Conservation (phyloP, 2,329 filamentous ascomycete species). For the Ophiobolus disseminans region DNA sequence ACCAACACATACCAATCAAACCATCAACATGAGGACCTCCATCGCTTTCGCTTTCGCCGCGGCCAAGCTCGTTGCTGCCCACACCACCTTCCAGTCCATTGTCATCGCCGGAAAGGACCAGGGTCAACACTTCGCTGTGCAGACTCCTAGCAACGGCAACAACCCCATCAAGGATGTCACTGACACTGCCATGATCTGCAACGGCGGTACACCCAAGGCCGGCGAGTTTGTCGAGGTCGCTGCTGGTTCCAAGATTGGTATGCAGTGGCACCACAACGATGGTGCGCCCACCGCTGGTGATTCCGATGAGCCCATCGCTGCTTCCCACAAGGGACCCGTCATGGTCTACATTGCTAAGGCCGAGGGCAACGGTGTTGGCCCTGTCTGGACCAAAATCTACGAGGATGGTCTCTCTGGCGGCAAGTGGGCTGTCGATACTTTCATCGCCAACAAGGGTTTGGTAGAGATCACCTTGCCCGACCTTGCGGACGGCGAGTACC, state of each 20-base stretch:
- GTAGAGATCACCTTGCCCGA: slow-evolving; percentile 49
- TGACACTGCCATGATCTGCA: slow-evolving; percentile 46
- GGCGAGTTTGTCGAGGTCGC: slow-evolving; percentile 57
- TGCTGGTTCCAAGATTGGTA: slow-evolving; percentile 54
- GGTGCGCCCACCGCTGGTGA: slow-evolving; percentile 32
- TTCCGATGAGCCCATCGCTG: slow-evolving; percentile 49
- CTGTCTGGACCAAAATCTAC: slow-evolving; percentile 59
- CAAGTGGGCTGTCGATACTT: slow-evolving; percentile 50
- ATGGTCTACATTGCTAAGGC: slow-evolving; percentile 59
- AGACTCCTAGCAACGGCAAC: slow-evolving; percentile 52
- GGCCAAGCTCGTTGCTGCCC: slow-evolving; percentile 42
- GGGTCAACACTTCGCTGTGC: slow-evolving; percentile 50
- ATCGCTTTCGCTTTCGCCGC: slow-evolving; percentile 42
- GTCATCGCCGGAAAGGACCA: slow-evolving; percentile 50
- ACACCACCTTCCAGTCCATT: slow-evolving; percentile 50
- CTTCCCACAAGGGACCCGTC: slow-evolving; percentile 60
- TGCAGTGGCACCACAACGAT: slow-evolving; percentile 62
- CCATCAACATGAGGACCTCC: slow-evolving; percentile 44
- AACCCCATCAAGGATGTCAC: slow-evolving; percentile 48
- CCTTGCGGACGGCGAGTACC: slow-evolving; percentile 49
- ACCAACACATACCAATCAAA: slow-evolving; percentile 15
- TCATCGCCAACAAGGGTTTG: slow-evolving; percentile 50
- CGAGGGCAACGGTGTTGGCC: slow-evolving; percentile 53
- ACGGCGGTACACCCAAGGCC: slow-evolving; percentile 39
- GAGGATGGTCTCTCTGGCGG: slow-evolving; percentile 45